Evolutionary conservation across 116 monocot genomes (phyloP).

Genomic region (Iris pallida): DNA sequence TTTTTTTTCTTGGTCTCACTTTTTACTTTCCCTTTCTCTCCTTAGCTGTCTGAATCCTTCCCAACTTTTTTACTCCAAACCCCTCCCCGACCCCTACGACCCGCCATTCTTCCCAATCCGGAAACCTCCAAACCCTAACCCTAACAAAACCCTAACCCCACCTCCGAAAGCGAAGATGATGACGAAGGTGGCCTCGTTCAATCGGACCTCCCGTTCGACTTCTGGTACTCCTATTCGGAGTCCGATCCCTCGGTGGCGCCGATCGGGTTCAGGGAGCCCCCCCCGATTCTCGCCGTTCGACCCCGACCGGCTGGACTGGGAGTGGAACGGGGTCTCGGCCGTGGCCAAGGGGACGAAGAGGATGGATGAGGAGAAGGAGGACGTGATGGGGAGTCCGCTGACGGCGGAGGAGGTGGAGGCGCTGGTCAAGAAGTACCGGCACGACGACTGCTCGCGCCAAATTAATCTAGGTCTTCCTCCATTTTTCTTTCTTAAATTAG

Average conservation of each 20-base stretch:
- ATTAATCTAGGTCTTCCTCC: constrained; percentile 65
- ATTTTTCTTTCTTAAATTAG: not conserved
- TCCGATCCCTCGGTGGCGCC: constrained; percentile 36
- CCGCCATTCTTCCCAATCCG: constrained; percentile 39
- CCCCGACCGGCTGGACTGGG: constrained; percentile 72
- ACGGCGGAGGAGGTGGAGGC: constrained; percentile 52
- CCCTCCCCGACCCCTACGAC: constrained; percentile 28
- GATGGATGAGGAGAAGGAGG: constrained; percentile 19
- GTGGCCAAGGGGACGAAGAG: not conserved
- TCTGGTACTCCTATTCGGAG: constrained; percentile 79
- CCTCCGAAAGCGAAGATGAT: not conserved
- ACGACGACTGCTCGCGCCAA: constrained; percentile 68
- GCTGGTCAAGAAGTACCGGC: constrained; percentile 74
- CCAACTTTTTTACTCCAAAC: constrained; percentile 7
- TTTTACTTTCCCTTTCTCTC: too few relatives aligned
- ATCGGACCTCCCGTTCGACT: constrained; percentile 76
- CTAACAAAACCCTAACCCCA: not conserved
- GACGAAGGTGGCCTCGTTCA: constrained; percentile 14
- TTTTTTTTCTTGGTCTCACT: too few relatives aligned
- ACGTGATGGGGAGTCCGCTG: constrained; percentile 59
- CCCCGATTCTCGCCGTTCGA: constrained; percentile 88
- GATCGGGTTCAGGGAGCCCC: constrained; percentile 78
- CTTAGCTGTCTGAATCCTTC: too few relatives aligned
- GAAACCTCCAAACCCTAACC: constrained; percentile 3
- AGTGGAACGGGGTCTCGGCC: constrained; percentile 69